phyloP scores from a whole-genome alignment of 2,329 filamentous ascomycete species.

The Hypomyces rosellus region DNA sequence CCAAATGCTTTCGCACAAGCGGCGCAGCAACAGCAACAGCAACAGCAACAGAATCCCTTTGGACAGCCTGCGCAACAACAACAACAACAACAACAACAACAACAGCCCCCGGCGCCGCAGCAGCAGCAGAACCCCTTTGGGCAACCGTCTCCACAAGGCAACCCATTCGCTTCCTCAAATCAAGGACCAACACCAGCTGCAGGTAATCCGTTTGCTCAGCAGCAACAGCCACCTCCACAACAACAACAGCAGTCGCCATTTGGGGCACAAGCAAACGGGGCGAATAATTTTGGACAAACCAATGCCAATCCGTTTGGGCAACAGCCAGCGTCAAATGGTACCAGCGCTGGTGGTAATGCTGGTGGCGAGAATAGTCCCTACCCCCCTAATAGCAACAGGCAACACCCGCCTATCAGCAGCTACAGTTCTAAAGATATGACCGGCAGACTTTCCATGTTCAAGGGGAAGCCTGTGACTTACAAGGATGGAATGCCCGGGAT shows the following conservation, averaged over 20 bases:
- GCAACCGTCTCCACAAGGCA: slow-evolving; percentile 19
- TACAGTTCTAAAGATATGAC: slow-evolving; percentile 38
- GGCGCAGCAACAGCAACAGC: slow-evolving; percentile 1
- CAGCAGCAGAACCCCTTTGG: slow-evolving; percentile 21
- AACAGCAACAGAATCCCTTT: slow-evolving; percentile 19
- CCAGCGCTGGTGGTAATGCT: background rate
- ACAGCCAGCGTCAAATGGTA: slow-evolving; percentile 4
- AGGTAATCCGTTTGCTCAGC: slow-evolving; percentile 23
- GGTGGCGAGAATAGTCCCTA: slow-evolving; percentile 31
- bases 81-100: background rate
- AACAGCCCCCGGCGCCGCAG: slow-evolving; percentile 1
- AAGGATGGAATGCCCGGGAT: slow-evolving; percentile 42
- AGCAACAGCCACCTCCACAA: slow-evolving; percentile 17
- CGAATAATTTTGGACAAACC: slow-evolving; percentile 9
- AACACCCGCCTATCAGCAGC: slow-evolving; percentile 38
- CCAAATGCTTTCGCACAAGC: slow-evolving; percentile 20
- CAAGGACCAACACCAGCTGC: slow-evolving; percentile 14
- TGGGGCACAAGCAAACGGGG: slow-evolving; percentile 9
- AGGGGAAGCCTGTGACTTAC: slow-evolving; percentile 57
- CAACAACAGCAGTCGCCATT: slow-evolving; percentile 15
- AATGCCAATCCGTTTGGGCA: slow-evolving; percentile 21
- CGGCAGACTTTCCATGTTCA: slow-evolving; percentile 51
- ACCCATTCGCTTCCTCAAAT: slow-evolving; percentile 21
- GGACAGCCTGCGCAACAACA: slow-evolving; percentile 14
- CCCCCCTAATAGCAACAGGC: slow-evolving; percentile 35